Evolutionary conservation across 192 early-diverging fungal genomes (phyloP), one percentile per base, ranked within the genome.

Genomic region (Coemansia sp.): DNA sequence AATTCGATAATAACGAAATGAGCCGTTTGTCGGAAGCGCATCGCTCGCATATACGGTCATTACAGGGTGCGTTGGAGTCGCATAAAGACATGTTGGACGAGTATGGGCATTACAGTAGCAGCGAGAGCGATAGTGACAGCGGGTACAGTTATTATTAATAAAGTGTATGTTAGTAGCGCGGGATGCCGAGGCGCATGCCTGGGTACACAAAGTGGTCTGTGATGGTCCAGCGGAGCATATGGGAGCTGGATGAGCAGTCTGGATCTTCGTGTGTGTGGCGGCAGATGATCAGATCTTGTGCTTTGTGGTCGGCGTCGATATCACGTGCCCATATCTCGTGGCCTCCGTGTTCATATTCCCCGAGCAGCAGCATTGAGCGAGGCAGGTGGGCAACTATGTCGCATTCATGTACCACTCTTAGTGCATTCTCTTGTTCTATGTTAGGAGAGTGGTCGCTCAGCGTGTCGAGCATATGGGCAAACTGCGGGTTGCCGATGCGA

Each of bases 321-420:
- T 69, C 75, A 2, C 45, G 49, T 8, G 51, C 53, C 75, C 75
- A 78, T 0, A 68, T 16, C 66, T 78, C 75, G 35, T 59, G 65
- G 0, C 63, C 75, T 20, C 37, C 48, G 16, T 73, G 69, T n/a
- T 32, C 63, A n/a, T 78, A 78, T 13, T 60, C 37, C n/a, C 54
- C 24, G 5, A 57, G 20, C 23, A 57, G 52, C 23, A 59, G 20
- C n/a, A 62, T 11, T 1, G 62, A 37, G 26, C 38, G 19, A 7
- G 75, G 75, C 54, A 78, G 13, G 29, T 73, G 75, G 35, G 59
- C 32, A 27, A 78, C 62, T 7, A 73, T 45, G 20, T 78, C 75
- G 6, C 55, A 12, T 22, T 56, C 69, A 19, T 78, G 69, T n/a
- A 78, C 75, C 22, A 71, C 62, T 4, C 69, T 54, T 41, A 62